Evolutionary conservation across 2,329 filamentous ascomycete genomes (phyloP), one percentile per base, ranked within the genome.

Genomic region (Botrytis medusae): DNA sequence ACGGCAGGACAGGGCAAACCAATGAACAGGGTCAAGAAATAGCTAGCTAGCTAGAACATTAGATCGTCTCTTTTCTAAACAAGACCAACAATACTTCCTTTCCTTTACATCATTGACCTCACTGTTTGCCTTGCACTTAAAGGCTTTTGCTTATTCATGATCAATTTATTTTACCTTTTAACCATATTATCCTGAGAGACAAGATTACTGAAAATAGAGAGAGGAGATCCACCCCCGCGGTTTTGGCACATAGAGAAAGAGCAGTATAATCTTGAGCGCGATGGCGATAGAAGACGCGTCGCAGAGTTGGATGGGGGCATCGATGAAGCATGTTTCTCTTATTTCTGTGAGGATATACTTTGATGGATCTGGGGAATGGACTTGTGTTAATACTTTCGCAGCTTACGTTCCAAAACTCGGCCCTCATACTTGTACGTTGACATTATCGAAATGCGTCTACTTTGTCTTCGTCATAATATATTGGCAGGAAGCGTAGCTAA

Each of bases 321-420:
- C 90, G 63, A 87, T 92, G 86, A 92, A 92, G 85, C 88, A 91
- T 80, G 82, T 91, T 44, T 92, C 91, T 71, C 83, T 93, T 62
- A 85, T 90, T 75, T 90, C 88, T 73, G 90, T 92, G 84, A 74
- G 86, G 69, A 69, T 29, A 67, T 75, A n/a, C 48, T 51, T 40
- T 75, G 25, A 75, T 78, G 64, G 18, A 77, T 69, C 29, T 29
- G 14, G 6, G 74, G 80, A 51, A 77, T 77, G 69, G 77, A 79
- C 72, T 61, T 72, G 61, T 79, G 75, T 79, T 78, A 77, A 80
- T 69, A 42, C n/a, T 69, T 71, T 40, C 69, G 32, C 79, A 95
- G 93, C 87, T 95, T 79, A 93, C 91, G 42, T 89, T 93, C 76
- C 91, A 95, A 84, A 95, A 95, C 81, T 94, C 92, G 12, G 91